These are phyloP conservation scores for Annulohypoxylon maeteangense DNA, from an alignment of 495 filamentous ascomycete species.

Conservation along the genomic window DNA sequence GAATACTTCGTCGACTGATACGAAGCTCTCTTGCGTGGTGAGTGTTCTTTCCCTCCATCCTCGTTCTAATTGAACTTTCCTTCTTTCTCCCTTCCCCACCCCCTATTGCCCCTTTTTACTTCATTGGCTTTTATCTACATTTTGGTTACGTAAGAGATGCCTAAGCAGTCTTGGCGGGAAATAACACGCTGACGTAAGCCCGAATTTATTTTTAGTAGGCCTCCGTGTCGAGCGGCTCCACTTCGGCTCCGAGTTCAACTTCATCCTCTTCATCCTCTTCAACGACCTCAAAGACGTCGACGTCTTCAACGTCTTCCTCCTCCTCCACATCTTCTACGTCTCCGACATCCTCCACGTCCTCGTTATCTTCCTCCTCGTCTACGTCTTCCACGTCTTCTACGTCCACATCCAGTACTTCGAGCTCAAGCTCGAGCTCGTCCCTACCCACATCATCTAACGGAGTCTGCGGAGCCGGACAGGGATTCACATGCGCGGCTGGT, in stretches of 20 bases:
- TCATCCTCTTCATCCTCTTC: background rate
- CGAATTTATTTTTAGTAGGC: conserved; percentile 11
- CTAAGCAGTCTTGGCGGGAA: background rate
- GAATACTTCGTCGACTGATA: conserved; percentile 34
- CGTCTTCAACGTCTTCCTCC: background rate
- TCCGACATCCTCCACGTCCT: background rate
- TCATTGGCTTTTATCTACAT: background rate
- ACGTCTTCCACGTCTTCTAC: conserved; percentile 10
- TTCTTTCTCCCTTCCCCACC: background rate
- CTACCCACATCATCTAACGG: conserved; percentile 18
- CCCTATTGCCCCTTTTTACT: background rate
- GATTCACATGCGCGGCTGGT: background rate
- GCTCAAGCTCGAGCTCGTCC: background rate
- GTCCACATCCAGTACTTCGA: background rate
- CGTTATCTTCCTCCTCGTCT: background rate
- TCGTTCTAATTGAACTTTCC: background rate
- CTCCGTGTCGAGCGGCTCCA: background rate
- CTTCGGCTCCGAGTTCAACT: background rate
- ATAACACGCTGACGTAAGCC: background rate
- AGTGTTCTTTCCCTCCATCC: background rate
- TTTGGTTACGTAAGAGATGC: background rate
- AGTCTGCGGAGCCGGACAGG: conserved; percentile 20
- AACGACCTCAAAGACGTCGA: background rate
- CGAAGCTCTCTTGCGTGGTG: conserved; percentile 27
- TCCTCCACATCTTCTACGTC: background rate